Evolutionary conservation across 495 filamentous ascomycete species (phyloP).

Genomic region (Pyrenula massariospora): DNA sequence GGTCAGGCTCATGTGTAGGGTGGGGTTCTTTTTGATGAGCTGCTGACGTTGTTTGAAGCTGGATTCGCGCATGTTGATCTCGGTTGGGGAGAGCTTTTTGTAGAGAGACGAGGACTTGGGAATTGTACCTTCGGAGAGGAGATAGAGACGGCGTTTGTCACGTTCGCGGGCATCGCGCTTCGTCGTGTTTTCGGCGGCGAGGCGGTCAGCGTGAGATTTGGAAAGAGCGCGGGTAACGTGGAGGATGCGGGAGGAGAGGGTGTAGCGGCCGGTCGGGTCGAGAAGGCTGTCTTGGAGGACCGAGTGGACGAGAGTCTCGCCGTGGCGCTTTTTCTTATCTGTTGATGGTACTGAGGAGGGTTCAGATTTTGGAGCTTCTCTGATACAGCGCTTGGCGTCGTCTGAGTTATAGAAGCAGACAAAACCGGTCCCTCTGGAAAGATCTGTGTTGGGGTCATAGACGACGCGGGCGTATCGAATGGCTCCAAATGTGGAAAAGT

Average conservation of each 20-base stretch:
- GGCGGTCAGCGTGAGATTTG: constrained; percentile 60
- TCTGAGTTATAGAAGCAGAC: constrained; percentile 77
- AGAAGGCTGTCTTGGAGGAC: constrained; percentile 70
- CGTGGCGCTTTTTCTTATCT: constrained; percentile 20
- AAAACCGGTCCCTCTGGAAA: constrained; percentile 85
- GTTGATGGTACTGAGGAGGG: constrained; percentile 20
- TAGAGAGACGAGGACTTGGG: constrained; percentile 59
- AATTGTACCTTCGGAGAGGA: constrained; percentile 80
- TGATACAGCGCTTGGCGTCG: constrained; percentile 62
- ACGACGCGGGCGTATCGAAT: constrained; percentile 85
- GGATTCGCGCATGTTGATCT: constrained; percentile 78
- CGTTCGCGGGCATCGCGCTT: constrained; percentile 58
- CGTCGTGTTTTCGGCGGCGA: constrained; percentile 55
- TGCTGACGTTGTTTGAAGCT: constrained; percentile 79
- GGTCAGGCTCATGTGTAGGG: constrained; percentile 79
- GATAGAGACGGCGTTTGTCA: constrained; percentile 87
- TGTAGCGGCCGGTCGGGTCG: constrained; percentile 73
- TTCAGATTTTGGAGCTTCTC: constrained; percentile 50
- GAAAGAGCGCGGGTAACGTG: constrained; percentile 76
- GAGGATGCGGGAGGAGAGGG: constrained; percentile 76
- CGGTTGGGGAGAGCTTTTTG: constrained; percentile 61
- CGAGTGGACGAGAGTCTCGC: constrained; percentile 49
- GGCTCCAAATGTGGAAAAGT: constrained; percentile 74
- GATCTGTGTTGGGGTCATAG: constrained; percentile 68
- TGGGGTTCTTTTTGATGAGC: constrained; percentile 81